Evolutionary conservation across 2,329 filamentous ascomycete species (phyloP).

Genomic region (Geoglossum cookeanum): DNA sequence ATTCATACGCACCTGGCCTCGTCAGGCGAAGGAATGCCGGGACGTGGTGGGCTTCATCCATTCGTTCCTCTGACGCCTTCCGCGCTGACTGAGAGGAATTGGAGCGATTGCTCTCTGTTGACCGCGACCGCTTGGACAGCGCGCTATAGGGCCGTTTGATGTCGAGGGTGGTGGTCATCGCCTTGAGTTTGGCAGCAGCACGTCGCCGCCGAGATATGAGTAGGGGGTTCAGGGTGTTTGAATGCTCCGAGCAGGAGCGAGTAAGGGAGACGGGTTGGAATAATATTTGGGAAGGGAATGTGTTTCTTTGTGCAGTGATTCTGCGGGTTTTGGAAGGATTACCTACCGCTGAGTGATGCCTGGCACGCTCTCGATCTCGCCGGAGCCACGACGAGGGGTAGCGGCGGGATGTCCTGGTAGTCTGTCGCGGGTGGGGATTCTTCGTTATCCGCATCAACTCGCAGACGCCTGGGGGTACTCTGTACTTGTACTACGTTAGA

Average conservation of each 20-base stretch:
- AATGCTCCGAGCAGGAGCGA: not conserved
- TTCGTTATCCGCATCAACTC: not conserved
- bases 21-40: slow-evolving; percentile 34
- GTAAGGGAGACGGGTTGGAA: not conserved
- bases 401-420: not conserved
- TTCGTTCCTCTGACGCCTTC: not conserved
- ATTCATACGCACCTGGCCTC: slow-evolving; percentile 22
- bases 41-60: slow-evolving; percentile 14
- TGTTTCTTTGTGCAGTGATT: not conserved
- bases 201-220: slow-evolving; percentile 1
- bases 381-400: not conserved
- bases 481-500: too few species aligned
- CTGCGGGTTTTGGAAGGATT: not conserved
- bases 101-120: not conserved
- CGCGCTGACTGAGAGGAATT: slow-evolving; percentile 1
- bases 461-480: not conserved
- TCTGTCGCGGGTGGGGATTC: not conserved
- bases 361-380: not conserved
- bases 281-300: not conserved
- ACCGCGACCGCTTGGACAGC: slow-evolving; percentile 4
- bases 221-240: slow-evolving; percentile 1
- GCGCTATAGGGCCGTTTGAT: not conserved
- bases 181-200: slow-evolving; percentile 3
- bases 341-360: not conserved
- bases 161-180: not conserved